Percentiles rank a stretch among this genome's conserved stretches.
Evolutionary conservation across 2,329 filamentous ascomycete genomes (phyloP).

Genomic region (Hansfordia pulvinata): DNA sequence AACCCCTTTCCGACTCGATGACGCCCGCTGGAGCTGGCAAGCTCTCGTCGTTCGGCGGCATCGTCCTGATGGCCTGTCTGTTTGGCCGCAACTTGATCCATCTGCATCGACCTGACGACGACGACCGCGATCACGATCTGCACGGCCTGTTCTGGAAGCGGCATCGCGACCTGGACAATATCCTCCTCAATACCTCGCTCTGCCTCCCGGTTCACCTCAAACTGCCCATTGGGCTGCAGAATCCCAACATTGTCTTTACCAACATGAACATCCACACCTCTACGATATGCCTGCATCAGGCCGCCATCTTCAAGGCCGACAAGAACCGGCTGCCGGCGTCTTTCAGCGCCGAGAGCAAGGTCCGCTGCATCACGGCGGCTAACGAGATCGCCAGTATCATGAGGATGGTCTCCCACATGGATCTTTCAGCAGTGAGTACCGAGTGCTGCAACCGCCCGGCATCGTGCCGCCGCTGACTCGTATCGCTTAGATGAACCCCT

Average conservation of each 20-base stretch:
- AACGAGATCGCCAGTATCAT: conserved; percentile 91
- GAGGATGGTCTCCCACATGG: conserved; percentile 85
- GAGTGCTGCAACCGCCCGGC: background rate
- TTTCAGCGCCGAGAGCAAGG: conserved; percentile 79
- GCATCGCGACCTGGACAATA: conserved; percentile 78
- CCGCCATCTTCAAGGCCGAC: conserved; percentile 93
- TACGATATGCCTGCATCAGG: conserved; percentile 94
- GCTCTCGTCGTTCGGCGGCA: conserved; percentile 65
- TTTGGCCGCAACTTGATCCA: conserved; percentile 88
- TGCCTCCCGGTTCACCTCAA: conserved; percentile 71
- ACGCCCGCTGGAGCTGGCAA: conserved; percentile 57
- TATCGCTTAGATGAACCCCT: conserved; percentile 68
- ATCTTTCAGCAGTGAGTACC: conserved; percentile 60
- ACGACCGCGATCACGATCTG: conserved; percentile 75
- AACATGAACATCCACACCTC: conserved; percentile 98
- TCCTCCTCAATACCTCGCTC: conserved; percentile 75
- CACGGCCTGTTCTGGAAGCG: conserved; percentile 95
- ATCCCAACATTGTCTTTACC: conserved; percentile 79
- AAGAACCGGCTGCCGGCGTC: conserved; percentile 67
- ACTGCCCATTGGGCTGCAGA: conserved; percentile 59
- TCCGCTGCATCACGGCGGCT: conserved; percentile 83
- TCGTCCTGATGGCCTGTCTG: conserved; percentile 75
- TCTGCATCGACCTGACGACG: conserved; percentile 70
- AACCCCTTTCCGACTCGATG: conserved; percentile 57
- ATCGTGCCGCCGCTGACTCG: conserved; percentile 5